Conservation (phyloP, 2,329 filamentous ascomycete species). For the Colletotrichum kahawae region DNA sequence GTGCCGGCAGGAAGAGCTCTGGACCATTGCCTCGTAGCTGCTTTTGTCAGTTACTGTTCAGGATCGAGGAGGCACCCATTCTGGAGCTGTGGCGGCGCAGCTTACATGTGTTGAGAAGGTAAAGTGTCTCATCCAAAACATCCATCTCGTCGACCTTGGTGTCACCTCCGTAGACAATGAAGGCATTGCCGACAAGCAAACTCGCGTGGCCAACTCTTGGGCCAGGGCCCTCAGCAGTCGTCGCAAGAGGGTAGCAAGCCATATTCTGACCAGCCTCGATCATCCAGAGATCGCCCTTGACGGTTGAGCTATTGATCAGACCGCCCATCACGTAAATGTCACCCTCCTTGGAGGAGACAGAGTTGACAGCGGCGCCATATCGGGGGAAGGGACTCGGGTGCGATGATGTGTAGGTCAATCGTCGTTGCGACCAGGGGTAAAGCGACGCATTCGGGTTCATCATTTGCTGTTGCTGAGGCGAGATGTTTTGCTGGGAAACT, state of each 20-base stretch:
- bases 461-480: constrained; percentile 17
- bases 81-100: constrained; percentile 24
- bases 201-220: constrained; percentile 94
- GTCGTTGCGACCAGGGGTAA: constrained; percentile 95
- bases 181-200: constrained; percentile 94
- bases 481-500: constrained; percentile 27
- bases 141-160: constrained; percentile 96
- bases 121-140: constrained; percentile 90
- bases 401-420: constrained; percentile 82
- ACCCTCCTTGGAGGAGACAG: constrained; percentile 91
- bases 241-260: constrained; percentile 89
- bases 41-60: background rate
- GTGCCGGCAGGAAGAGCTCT: constrained; percentile 86
- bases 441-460: constrained; percentile 74
- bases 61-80: background rate
- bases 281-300: constrained; percentile 98
- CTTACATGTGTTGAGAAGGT: constrained; percentile 96
- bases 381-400: constrained; percentile 90
- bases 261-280: constrained; percentile 88
- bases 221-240: constrained; percentile 91
- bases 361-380: constrained; percentile 96
- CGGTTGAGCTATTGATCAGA: constrained; percentile 90
- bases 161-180: constrained; percentile 98
- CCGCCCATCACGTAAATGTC: constrained; percentile 98
- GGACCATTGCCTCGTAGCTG: constrained; percentile 98